Base-by-base conservation (phyloP, 139 green algal species). In the Astrephomene gubernaculifera region DNA sequence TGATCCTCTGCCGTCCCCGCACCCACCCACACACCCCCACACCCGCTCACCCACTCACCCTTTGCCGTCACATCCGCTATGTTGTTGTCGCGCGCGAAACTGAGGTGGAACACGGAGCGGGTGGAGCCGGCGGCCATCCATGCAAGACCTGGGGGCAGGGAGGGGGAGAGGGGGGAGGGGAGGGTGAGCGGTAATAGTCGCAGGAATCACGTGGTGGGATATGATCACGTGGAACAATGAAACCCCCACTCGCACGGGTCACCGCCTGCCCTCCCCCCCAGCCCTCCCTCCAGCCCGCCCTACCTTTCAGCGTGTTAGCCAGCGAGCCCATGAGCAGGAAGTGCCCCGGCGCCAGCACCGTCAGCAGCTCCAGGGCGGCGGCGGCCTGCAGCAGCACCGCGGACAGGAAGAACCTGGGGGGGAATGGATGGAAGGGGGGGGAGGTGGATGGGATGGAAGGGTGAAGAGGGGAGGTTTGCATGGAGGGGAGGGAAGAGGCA, bases 231-330 rank as follows among this genome's bases (percentile, higher is more conserved):
- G n/a, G n/a, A n/a, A n/a, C n/a, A n/a, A 9, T 12, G 29, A 8
- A 12, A 70, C 6, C 9, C 61, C 61, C 25, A 21, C 29, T 36
- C 12, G 27, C 61, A 57, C 49, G 14, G 14, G 14, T 57, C 17
- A 12, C 14, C 14, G 49, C 14, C 49, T 9, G 29, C 61, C 61
- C 39, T 9, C 61, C 61, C 17, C 29, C 61, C n/a, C 29, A 45
- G 29, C 14, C 65, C 65, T 71, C 29, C 4, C 65, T 39, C 33
- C 33, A n/a, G n/a, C n/a, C 29, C 65, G 9, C 6, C 25, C 70
- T 67, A 45, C 92, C 93, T 87, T 96, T 96, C 86, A 96, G 86
- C 35, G 87, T 89, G 88, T 95, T 95, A 24, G 94, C 93, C 17
- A 86, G 35, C 7, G 90, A 90, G 57, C 90, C 93, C 43, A 95